Evolutionary conservation across 345 rosid genomes (phyloP), one percentile per base, ranked within the genome.

Genomic region (Arabis hirsuta): DNA sequence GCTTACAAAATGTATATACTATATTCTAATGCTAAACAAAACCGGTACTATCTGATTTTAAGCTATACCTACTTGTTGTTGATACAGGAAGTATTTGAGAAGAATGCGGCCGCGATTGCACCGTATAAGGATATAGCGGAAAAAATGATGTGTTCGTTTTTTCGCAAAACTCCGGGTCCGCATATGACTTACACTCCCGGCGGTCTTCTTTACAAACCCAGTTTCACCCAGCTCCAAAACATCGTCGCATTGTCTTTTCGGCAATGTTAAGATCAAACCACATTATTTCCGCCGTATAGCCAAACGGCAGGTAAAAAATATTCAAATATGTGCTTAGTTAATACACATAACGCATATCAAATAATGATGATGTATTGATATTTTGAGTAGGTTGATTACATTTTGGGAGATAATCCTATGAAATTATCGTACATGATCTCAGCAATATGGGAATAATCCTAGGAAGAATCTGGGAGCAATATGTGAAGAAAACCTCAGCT

Each of bases 191-290:
- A 83, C 80, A 84, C 85, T 0, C 92, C 93, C 0, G 90, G 94
- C 0, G 98, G 98, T 67, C 87, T 95, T 34, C 77, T 95, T 39
- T 82, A 88, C 96, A 91, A 80, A 80, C 86, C 79, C 5, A 96
- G 96, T 1, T 88, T 89, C 74, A 88, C 87, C 86, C 91, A 95
- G 77, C 79, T 95, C 19, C 99, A 95, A 45, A 96, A 87, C 48
- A 83, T 93, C 5, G 88, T 88, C 6, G 69, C 99, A n/a, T 80
- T 84, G 36, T 86, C 99, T 2, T 95, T 91, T 64, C n/a, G 90
- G 94, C 3, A 78, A 63, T 60, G 12, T 78, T 24, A 64, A 50
- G 1, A 74, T 86, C 36, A 41, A 72, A 4, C 90, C 99, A 0
- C 19, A 46, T 6, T 72, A 83, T 0, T 96, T 91, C 55, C 94